Base-by-base conservation (phyloP, 2,329 filamentous ascomycete genomes). In the Shiraia sp. region DNA sequence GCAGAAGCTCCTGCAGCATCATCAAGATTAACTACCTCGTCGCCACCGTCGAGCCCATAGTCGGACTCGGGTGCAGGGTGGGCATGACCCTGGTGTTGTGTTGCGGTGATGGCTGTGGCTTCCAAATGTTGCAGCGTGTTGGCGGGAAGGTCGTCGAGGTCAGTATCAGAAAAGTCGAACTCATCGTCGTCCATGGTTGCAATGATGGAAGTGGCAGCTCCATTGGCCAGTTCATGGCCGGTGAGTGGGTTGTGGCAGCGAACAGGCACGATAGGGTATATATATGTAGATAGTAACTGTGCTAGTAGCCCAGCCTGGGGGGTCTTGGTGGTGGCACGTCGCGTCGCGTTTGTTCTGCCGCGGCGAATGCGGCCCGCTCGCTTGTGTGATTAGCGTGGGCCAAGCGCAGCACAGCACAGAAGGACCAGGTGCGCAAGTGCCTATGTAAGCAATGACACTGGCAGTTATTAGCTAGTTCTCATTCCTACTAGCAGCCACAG, bases 111-210 rank as follows among this genome's bases (percentile, higher is more conserved):
- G 38, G 75, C 75, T 32, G 61, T 66, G 29, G 67, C 63, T 56
- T 78, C 75, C 16, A 78, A 68, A 42, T 74, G 65, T 26, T 69
- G 62, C 25, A 78, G 63, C 17, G 73, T 66, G 49, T 73, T 71
- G 36, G 67, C 65, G 24, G 75, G 72, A 32, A 78, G 63, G 47
- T 66, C 64, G 52, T 74, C 72, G 39, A 77, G 60, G 56, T 70
- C 73, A 52, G 72, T 65, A 62, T 74, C 73, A 49, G 59, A 58
- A 37, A 68, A 72, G 58, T 70, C 72, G 45, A 73, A 74, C 44
- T 77, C 72, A 49, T 75, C 71, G 47, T 74, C 69, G 43, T 71
- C 69, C 55, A 63, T 63, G 39, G 47, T 59, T 29, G 41, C 4
- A 22, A 8, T 22, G 19, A 8, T 22, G 19, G 19, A 4, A 22